A percentile compares a stretch with the other conserved stretches of the same genome.
phyloP scores from a whole-genome alignment of 768 basidiomycete genomes.

The Lanmaoa rubissima region DNA sequence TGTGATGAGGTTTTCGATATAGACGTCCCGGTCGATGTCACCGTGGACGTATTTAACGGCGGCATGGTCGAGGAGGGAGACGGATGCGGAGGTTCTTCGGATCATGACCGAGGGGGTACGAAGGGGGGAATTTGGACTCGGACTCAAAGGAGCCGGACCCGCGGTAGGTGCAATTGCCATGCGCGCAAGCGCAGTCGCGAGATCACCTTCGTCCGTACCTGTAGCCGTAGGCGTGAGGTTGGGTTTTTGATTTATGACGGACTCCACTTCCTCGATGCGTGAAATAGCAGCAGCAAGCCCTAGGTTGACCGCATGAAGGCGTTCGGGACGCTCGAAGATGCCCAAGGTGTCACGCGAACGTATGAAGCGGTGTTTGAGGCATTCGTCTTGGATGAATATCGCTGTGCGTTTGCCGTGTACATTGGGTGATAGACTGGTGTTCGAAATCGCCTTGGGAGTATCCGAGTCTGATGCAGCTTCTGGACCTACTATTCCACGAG shows the following conservation, averaged over 20 bases:
- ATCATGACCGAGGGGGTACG: slow-evolving; percentile 40
- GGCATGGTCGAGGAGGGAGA: slow-evolving; percentile 55
- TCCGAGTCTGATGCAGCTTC: background rate
- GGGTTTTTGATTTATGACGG: background rate
- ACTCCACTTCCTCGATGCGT: slow-evolving; percentile 50
- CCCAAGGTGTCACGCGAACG: slow-evolving; percentile 69
- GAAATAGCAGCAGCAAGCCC: slow-evolving; percentile 82
- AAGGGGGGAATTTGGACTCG: slow-evolving; percentile 9
- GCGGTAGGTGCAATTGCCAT: slow-evolving; percentile 36
- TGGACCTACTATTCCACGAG: background rate
- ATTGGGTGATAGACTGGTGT: background rate
- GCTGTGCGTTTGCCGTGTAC: slow-evolving; percentile 17
- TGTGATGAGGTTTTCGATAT: slow-evolving; percentile 57
- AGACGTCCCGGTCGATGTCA: slow-evolving; percentile 62
- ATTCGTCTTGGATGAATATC: slow-evolving; percentile 65
- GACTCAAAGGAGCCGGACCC: background rate
- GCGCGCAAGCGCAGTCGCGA: slow-evolving; percentile 46
- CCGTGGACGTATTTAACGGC: slow-evolving; percentile 77
- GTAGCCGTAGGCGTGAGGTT: background rate
- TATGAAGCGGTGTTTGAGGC: slow-evolving; percentile 73
- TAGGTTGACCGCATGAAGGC: slow-evolving; percentile 77
- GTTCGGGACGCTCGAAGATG: slow-evolving; percentile 90
- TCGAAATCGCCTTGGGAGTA: background rate
- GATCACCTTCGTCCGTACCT: slow-evolving; percentile 43
- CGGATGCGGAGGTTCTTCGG: slow-evolving; percentile 50